These are phyloP conservation scores for Arachis hypogaea DNA, from an alignment of 306 rosid genomes.

Conservation along the genomic window DNA sequence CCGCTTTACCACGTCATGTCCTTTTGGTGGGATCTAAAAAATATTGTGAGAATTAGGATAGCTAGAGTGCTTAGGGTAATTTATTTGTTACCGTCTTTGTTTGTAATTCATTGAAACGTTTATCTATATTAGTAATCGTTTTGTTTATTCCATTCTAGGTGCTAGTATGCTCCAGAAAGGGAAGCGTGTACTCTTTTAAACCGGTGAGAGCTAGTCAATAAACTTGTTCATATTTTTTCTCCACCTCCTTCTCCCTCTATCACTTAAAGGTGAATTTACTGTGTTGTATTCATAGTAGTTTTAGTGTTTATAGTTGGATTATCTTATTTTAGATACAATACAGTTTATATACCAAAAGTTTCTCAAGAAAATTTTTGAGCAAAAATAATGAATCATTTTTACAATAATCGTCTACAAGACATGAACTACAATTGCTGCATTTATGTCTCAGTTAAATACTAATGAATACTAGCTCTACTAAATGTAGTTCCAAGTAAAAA, in stretches of 20 bases:
- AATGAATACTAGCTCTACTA: background rate
- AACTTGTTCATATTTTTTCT: background rate
- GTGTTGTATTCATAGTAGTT: background rate
- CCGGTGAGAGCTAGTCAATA: constrained; percentile 50
- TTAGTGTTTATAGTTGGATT: no score
- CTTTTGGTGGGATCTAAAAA: constrained; percentile 2
- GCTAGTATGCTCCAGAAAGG: constrained; percentile 79
- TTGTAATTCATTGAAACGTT: background rate
- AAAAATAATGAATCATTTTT: no score
- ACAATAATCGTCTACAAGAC: no score
- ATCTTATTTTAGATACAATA: no score
- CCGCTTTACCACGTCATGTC: background rate
- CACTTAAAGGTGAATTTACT: constrained; percentile 6
- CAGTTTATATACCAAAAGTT: no score
- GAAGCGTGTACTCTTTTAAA: constrained; percentile 72
- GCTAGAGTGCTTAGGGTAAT: constrained; percentile 10
- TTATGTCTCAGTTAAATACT: background rate
- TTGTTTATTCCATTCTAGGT: constrained; percentile 52
- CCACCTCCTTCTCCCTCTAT: background rate
- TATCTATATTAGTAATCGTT: background rate
- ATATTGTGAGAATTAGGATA: background rate
- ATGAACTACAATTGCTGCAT: no score
- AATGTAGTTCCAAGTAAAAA: background rate
- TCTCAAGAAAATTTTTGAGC: no score
- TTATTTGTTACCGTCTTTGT: background rate